Conservation (phyloP, 2,329 filamentous ascomycete species). For the Hypoxylon sp. region DNA sequence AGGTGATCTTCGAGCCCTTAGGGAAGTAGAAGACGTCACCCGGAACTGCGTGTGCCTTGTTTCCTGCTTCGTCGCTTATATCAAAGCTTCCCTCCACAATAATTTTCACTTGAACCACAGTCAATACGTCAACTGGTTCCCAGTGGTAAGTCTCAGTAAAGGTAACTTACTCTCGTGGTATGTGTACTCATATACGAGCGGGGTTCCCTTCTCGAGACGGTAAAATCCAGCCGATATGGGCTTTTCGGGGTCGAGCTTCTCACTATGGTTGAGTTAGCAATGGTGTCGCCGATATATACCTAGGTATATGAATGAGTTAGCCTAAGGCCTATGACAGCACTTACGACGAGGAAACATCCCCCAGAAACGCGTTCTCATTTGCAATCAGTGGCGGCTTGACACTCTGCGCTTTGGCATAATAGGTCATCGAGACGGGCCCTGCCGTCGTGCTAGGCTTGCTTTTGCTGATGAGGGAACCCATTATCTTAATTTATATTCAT, state of each 20-base stretch:
- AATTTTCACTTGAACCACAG: slow-evolving; percentile 68
- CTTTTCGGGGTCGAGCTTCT: slow-evolving; percentile 63
- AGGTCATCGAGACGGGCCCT: slow-evolving; percentile 46
- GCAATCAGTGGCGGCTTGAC: slow-evolving; percentile 76
- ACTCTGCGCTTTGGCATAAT: slow-evolving; percentile 70
- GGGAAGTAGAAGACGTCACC: slow-evolving; percentile 79
- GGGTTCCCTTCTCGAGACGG: slow-evolving; percentile 75
- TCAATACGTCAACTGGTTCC: background rate
- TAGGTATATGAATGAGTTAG: background rate
- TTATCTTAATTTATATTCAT: background rate
- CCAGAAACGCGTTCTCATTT: slow-evolving; percentile 76
- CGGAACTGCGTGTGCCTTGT: slow-evolving; percentile 68
- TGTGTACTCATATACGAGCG: slow-evolving; percentile 76
- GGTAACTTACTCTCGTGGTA: slow-evolving; percentile 70
- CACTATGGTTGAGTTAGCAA: slow-evolving; percentile 48
- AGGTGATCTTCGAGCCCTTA: slow-evolving; percentile 75
- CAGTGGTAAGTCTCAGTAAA: background rate
- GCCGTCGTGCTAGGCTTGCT: slow-evolving; percentile 32
- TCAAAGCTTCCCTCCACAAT: slow-evolving; percentile 76
- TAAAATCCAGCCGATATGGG: slow-evolving; percentile 76
- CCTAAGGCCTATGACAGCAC: slow-evolving; percentile 22
- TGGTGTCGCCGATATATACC: background rate
- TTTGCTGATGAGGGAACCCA: slow-evolving; percentile 42
- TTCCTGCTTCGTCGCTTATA: slow-evolving; percentile 73
- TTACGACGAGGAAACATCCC: slow-evolving; percentile 70